These are phyloP conservation scores for Gaeumannomyces tritici DNA, from an alignment of 2,329 filamentous ascomycete species.

Conservation along the genomic window DNA sequence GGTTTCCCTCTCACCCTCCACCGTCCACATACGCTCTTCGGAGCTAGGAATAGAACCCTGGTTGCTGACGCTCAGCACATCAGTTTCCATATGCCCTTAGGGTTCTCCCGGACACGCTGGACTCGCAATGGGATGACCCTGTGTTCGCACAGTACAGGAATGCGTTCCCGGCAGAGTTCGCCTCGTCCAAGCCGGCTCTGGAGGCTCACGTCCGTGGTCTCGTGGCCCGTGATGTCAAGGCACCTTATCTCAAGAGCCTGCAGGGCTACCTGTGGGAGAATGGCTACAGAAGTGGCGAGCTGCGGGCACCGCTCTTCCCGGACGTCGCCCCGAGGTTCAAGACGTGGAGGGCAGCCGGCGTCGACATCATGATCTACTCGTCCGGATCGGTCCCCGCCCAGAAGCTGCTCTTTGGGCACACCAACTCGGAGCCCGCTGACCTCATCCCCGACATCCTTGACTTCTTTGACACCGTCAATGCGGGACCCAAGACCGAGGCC, in stretches of 20 bases:
- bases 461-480: constrained; percentile 76
- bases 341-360: constrained; percentile 44
- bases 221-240: constrained; percentile 63
- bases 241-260: constrained; percentile 67
- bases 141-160: constrained; percentile 58
- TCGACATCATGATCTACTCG: constrained; percentile 67
- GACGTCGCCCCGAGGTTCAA: constrained; percentile 60
- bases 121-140: constrained; percentile 55
- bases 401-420: constrained; percentile 68
- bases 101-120: constrained; percentile 53
- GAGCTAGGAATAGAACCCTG: neutral
- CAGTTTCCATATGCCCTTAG: constrained; percentile 72
- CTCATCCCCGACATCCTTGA: constrained; percentile 48
- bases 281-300: constrained; percentile 60
- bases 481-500: constrained; percentile 60
- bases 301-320: constrained; percentile 63
- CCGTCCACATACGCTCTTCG: neutral
- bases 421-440: constrained; percentile 47
- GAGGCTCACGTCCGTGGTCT: constrained; percentile 61
- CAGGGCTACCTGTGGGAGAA: constrained; percentile 72
- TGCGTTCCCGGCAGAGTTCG: constrained; percentile 60
- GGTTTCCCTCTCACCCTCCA: neutral
- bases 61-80: neutral
- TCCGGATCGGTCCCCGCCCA: constrained; percentile 74
- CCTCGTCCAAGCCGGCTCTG: constrained; percentile 47